Conservation (phyloP, 2,329 filamentous ascomycete species). For the Epichloe aotearoae region DNA sequence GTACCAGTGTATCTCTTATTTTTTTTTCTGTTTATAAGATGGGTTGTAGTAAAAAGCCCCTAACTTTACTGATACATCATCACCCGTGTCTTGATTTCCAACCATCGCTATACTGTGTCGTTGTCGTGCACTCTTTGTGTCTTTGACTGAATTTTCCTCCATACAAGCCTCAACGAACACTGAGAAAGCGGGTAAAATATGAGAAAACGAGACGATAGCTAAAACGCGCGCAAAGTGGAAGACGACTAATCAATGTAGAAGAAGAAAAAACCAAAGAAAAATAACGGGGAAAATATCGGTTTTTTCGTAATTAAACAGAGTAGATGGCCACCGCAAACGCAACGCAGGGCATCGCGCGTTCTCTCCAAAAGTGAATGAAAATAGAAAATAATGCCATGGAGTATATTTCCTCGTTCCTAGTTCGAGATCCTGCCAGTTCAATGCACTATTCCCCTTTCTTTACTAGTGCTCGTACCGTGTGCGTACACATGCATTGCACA, state of each 20-base stretch:
- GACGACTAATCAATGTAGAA: background rate
- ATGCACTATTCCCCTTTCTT: background rate
- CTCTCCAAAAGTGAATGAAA: constrained; percentile 8
- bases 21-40: too few relatives aligned
- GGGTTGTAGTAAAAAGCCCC: too few relatives aligned
- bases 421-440: constrained; percentile 1
- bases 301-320: constrained; percentile 39
- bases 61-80: background rate
- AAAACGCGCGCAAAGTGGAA: background rate
- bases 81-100: background rate
- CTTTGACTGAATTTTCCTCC: background rate
- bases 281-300: constrained; percentile 12
- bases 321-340: constrained; percentile 30
- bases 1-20: too few relatives aligned
- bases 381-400: constrained; percentile 14
- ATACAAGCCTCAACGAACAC: background rate
- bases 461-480: background rate
- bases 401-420: constrained; percentile 6
- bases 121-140: background rate
- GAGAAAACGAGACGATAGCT: background rate
- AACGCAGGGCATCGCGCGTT: constrained; percentile 7
- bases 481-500: constrained; percentile 1
- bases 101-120: background rate
- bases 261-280: background rate
- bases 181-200: constrained; percentile 2